Evolutionary conservation across 2,329 filamentous ascomycete species (phyloP), one percentile per base, ranked within the genome.

Genomic region (Trichoderma sp.): DNA sequence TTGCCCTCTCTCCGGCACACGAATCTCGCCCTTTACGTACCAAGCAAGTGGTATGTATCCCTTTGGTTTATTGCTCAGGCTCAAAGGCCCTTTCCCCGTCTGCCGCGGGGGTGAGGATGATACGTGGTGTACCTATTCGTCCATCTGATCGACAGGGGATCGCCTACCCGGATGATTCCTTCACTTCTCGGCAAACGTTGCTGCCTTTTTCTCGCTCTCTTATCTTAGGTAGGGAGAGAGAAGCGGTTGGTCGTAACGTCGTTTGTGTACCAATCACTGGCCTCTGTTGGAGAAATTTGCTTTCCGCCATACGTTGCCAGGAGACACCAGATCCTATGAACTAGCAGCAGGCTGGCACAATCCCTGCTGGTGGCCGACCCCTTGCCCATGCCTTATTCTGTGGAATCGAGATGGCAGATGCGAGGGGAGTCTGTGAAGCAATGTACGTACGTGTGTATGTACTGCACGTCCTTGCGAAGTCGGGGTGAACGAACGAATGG

Each of bases 361-460:
- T 52, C 47, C 58, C 34, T 61, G 58, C 28, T 52, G 47, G 30
- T 34, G 58, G 48, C 15, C 21, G 30, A 30, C 4, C 45, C 45
- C 57, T 50, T 60, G 48, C 21, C 47, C 58, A 51, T 61, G 47
- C 47, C 58, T 61, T 61, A 44, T 44, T 52, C 50, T 52, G 50
- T 30, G 50, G 50, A 52, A 34, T 34, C 17, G 26, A 52, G 30
- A 34, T 34, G 30, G 30, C 3, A 12, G 9, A 12, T 34, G 30
- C 7, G 10, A 12, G 9, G 30, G 30, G 30, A 12, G 9, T 10
- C 9, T 34, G 30, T 34, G 30, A 34, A 12, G 30, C 30, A 34
- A 34, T 34, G 30, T 7, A 34, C 7, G 30, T 34, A 34, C n/a
- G n/a, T 28, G 26, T 28, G 6, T 28, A 7, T 34, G 30, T 10